Evolutionary conservation across 148 eudicot species (phyloP).

Genomic region (Chenopodium album): DNA sequence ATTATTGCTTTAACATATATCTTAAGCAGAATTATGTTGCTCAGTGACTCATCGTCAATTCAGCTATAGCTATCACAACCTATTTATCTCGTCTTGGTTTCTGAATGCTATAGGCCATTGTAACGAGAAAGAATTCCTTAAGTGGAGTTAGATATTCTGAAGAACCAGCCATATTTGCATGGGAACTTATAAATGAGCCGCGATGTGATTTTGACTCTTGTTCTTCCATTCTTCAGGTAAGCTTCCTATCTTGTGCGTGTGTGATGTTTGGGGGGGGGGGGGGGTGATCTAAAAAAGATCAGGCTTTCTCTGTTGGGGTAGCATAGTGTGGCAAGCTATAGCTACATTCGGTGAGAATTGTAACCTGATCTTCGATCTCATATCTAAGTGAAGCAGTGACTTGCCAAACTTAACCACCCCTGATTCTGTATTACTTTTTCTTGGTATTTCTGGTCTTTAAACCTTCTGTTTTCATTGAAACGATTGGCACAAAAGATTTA

Average conservation of each 20-base stretch:
- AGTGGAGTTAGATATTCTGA: constrained; percentile 49
- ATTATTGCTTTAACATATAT: neutral
- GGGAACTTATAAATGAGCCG: constrained; percentile 63
- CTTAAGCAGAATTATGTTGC: neutral
- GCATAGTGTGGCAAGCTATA: neutral
- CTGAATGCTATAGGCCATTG: constrained; percentile 37
- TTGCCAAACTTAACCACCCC: neutral
- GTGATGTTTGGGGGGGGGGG: no score
- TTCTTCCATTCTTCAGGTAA: constrained; percentile 44
- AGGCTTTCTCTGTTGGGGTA: neutral
- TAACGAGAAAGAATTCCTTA: constrained; percentile 47
- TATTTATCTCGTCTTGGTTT: neutral
- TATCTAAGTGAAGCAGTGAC: neutral
- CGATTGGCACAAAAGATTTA: neutral
- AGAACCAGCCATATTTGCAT: constrained; percentile 56
- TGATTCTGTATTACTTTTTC: neutral
- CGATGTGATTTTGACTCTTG: constrained; percentile 40
- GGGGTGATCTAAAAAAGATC: neutral
- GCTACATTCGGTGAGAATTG: neutral
- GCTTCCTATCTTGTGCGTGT: neutral
- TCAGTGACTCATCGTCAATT: neutral
- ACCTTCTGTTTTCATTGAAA: neutral
- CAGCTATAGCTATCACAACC: neutral
- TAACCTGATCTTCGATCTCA: neutral
- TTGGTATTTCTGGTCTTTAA: neutral